Conservation (phyloP, 345 rosid species). For the Streptanthus diversifolius region DNA sequence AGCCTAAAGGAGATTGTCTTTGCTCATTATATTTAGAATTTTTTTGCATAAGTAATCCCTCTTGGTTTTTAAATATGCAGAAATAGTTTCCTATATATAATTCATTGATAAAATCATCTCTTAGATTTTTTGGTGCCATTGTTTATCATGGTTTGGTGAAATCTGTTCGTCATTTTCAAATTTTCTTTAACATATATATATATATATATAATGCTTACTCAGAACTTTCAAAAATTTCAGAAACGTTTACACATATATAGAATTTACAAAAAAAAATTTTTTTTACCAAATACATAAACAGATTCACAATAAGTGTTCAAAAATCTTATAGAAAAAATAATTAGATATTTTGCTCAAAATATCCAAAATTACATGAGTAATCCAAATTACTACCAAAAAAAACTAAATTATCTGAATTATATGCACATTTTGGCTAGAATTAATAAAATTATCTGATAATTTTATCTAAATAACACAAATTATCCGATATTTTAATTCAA, state of each 20-base stretch:
- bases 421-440: no score
- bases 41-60: background rate
- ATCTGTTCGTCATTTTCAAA: background rate
- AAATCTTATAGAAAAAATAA: no score
- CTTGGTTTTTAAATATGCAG: background rate
- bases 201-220: no score
- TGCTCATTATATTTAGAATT: background rate
- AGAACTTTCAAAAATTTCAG: background rate
- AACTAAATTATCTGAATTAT: no score
- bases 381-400: no score
- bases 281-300: background rate
- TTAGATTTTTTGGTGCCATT: background rate
- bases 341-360: no score
- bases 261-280: background rate
- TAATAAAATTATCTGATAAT: no score
- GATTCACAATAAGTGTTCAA: background rate
- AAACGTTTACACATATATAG: background rate
- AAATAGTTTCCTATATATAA: background rate
- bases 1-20: slow-evolving; percentile 17
- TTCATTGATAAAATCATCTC: background rate
- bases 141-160: background rate
- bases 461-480: no score
- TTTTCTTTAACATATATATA: no score
- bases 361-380: no score
- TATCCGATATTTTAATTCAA: no score